Evolutionary conservation across 1,284 basidiomycete genomes (phyloP).

Genomic region (Cryptococcus wingfieldii): DNA sequence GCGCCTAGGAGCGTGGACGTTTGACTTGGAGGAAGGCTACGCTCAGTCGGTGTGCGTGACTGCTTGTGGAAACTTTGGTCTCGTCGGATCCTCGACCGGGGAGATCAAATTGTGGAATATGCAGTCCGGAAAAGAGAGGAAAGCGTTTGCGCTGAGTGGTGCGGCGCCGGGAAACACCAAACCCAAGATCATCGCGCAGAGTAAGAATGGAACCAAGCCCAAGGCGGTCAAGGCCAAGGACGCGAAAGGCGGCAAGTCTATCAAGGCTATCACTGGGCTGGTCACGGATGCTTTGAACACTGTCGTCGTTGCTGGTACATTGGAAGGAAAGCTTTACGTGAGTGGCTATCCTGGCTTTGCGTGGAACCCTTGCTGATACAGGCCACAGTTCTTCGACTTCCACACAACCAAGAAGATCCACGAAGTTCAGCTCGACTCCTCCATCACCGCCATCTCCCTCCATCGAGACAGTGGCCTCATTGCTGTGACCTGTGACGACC

Average conservation of each 20-base stretch:
- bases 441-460: slow-evolving; percentile 66
- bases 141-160: slow-evolving; percentile 60
- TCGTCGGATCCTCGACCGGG: slow-evolving; percentile 75
- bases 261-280: slow-evolving; percentile 70
- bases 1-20: slow-evolving; percentile 63
- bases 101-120: slow-evolving; percentile 87
- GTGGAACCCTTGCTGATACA: not conserved
- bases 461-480: slow-evolving; percentile 85
- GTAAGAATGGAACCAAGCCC: slow-evolving; percentile 28
- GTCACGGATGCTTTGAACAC: slow-evolving; percentile 83
- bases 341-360: slow-evolving; percentile 35
- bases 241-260: slow-evolving; percentile 54
- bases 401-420: slow-evolving; percentile 70
- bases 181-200: slow-evolving; percentile 42
- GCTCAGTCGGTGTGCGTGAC: slow-evolving; percentile 76
- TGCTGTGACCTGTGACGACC: slow-evolving; percentile 78
- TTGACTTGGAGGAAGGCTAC: slow-evolving; percentile 50
- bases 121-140: slow-evolving; percentile 86
- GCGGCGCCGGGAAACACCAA: slow-evolving; percentile 58
- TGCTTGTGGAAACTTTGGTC: slow-evolving; percentile 92
- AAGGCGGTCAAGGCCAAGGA: slow-evolving; percentile 31
- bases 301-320: slow-evolving; percentile 72
- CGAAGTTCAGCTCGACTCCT: slow-evolving; percentile 64
- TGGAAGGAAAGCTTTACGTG: slow-evolving; percentile 84
- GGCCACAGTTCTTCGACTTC: slow-evolving; percentile 89